Base-by-base conservation (phyloP, 129 eudicot species). In the Oenanthe sinensis region DNA sequence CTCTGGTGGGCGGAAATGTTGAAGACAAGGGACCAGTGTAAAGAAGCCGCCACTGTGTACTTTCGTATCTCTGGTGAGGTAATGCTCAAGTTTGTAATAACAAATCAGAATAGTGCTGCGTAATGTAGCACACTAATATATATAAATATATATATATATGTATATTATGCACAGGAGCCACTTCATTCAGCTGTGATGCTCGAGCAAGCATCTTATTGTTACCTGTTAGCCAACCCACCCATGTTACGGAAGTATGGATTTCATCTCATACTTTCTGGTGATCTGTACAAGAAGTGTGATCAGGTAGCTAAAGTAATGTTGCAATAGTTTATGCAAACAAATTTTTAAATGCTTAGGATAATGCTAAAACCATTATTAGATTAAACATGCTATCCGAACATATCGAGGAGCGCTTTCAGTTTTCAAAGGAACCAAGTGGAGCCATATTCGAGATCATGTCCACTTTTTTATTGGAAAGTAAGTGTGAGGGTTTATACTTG, bases 1-100 rank as follows among this genome's bases (percentile, higher is more conserved):
- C 91, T 95, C 74, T 95, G 99, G 99, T 95, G 99, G 99, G 96
- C 85, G 58, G 99, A 95, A 82, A 95, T 95, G 97, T 82, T 95
- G 85, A 95, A 95, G 88, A 82, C 97, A 60, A 88, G 92, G 80
- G 91, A 87, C 82, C 96, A 91, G 85, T 86, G 81, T 85, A 95
- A 90, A 86, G 99, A 95, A 62, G 99, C 99, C 79, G 99, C 99
- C 46, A 82, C 80, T 77, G 97, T 90, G 83, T 92, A 87, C 90
- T 90, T 85, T 48, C 99, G 99, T 71, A 85, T 95, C 87, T 83
- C 96, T 84, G 97, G 94, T 90, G 99, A 95, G 94, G 99, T 95
- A 95, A 89, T 86, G 82, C 84, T 86, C 82, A 83, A 71, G 71
- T 87, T 82, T 84, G 55, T 81, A 79, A 76, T 80, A 79, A 60